Conservation (phyloP, 73 alveolate species). For the Paramecium tetraurelia region DNA sequence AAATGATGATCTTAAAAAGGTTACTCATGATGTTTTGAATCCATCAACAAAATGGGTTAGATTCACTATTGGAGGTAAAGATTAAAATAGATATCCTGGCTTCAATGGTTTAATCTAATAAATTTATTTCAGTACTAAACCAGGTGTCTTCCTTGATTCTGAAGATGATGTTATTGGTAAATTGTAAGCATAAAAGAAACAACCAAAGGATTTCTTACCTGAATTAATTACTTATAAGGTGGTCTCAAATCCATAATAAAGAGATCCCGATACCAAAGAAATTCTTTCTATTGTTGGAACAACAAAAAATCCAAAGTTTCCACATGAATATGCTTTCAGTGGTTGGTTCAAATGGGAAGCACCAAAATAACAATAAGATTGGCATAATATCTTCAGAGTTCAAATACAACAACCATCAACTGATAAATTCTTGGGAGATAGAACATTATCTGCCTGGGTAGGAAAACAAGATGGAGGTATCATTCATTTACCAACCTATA, state of each 20-base stretch:
- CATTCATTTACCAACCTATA: conserved; percentile 34
- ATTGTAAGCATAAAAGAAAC: neutral
- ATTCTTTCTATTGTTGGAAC: conserved; percentile 11
- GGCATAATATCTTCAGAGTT: conserved; percentile 47
- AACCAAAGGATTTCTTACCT: neutral
- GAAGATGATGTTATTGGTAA: neutral
- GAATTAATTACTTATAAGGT: neutral
- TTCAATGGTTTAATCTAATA: neutral
- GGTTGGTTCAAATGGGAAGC: conserved; percentile 50
- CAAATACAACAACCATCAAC: conserved; percentile 29
- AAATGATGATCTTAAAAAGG: neutral
- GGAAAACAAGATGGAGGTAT: conserved; percentile 25
- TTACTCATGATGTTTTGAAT: neutral
- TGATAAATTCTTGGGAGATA: conserved; percentile 24
- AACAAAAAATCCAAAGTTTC: conserved; percentile 9
- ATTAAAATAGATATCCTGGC: conserved; percentile 33
- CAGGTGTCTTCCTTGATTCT: conserved; percentile 21
- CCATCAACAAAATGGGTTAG: conserved; percentile 3
- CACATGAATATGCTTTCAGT: conserved; percentile 39
- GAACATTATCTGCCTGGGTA: conserved; percentile 42
- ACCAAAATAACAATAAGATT: neutral
- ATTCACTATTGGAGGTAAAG: conserved; percentile 40
- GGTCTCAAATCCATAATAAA: neutral
- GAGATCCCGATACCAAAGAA: conserved; percentile 17
- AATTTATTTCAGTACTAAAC: neutral